phyloP scores from a whole-genome alignment of 2,329 filamentous ascomycete genomes.

The Colletotrichum cereale region DNA sequence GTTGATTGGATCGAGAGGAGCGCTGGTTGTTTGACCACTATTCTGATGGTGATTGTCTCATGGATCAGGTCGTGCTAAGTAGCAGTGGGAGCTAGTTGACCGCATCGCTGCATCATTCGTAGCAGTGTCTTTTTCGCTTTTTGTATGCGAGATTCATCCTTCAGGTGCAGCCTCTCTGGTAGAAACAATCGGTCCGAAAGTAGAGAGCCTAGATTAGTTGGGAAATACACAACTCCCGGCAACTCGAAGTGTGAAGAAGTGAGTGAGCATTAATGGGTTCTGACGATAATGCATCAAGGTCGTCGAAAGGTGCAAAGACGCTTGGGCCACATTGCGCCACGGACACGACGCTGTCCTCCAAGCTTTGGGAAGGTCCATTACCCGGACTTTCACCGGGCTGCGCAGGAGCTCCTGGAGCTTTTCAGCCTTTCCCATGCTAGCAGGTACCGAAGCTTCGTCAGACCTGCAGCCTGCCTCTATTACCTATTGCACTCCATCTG shows the following conservation, averaged over 20 bases:
- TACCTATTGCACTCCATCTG: slow-evolving; percentile 34
- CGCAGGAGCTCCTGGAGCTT: slow-evolving; percentile 41
- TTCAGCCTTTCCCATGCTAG: slow-evolving; percentile 42
- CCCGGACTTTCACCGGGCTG: slow-evolving; percentile 38
- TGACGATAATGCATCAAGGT: background rate
- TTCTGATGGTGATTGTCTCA: background rate
- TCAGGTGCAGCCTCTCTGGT: background rate
- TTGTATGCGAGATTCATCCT: too few relatives aligned
- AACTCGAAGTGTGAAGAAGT: background rate
- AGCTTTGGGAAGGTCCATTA: slow-evolving; percentile 17
- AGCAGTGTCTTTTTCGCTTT: background rate
- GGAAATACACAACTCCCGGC: background rate
- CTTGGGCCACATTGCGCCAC: background rate
- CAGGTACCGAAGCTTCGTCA: slow-evolving; percentile 47
- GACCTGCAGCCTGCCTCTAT: slow-evolving; percentile 46
- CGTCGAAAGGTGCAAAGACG: background rate
- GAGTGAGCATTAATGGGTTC: background rate
- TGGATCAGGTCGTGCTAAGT: background rate
- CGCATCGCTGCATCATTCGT: background rate
- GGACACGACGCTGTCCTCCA: background rate
- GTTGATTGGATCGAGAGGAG: background rate
- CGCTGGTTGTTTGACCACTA: background rate
- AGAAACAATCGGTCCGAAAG: too few relatives aligned
- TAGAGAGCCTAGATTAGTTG: background rate
- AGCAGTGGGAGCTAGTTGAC: background rate